These are phyloP conservation scores for Backusella luteola DNA, from an alignment of 192 early-diverging fungal species.

Conservation along the genomic window DNA sequence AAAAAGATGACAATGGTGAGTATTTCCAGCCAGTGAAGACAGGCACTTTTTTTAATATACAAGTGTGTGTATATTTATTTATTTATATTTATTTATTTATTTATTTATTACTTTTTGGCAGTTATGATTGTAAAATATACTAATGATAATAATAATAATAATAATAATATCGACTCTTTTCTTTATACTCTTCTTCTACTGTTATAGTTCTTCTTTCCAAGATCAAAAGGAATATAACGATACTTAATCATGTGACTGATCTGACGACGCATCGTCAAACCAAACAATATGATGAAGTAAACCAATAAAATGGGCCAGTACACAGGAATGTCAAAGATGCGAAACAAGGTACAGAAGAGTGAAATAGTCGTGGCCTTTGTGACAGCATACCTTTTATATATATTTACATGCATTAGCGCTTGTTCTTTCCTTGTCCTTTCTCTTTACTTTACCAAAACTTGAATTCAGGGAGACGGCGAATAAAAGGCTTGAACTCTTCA, in stretches of 20 bases:
- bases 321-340: slow-evolving; percentile 93
- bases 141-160: too few species aligned
- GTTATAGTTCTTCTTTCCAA: slow-evolving; percentile 72
- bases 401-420: neutral
- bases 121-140: neutral
- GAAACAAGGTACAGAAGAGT: slow-evolving; percentile 83
- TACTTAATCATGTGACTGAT: slow-evolving; percentile 98
- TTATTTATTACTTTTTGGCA: too few species aligned
- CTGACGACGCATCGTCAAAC: slow-evolving; percentile 95
- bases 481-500: slow-evolving; percentile 97
- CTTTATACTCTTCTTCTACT: slow-evolving; percentile 9
- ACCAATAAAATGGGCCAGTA: slow-evolving; percentile 98
- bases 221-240: slow-evolving; percentile 84
- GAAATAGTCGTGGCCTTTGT: slow-evolving; percentile 82
- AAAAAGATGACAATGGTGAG: neutral
- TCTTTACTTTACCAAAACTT: slow-evolving; percentile 86
- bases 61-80: neutral
- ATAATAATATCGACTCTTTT: too few species aligned
- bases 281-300: slow-evolving; percentile 93
- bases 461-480: slow-evolving; percentile 95
- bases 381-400: slow-evolving; percentile 64
- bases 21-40: neutral
- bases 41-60: too few species aligned
- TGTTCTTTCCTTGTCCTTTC: neutral
- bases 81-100: too few species aligned